These are phyloP conservation scores for Vaccinium macrocarpon DNA, from an alignment of 148 eudicot species.

Conservation along the genomic window DNA sequence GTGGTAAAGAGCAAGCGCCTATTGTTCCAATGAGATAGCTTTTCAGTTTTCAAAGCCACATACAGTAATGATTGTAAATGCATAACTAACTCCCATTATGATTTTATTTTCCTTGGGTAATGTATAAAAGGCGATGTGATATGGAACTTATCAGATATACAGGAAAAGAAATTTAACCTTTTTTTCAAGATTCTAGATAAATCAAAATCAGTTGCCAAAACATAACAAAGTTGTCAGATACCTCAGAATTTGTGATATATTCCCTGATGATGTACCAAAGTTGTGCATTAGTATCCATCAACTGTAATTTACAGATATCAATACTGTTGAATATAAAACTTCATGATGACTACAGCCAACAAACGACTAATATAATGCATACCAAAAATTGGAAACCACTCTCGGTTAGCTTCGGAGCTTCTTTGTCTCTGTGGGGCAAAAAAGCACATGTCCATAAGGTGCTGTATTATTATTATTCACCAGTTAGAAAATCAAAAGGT, in stretches of 20 bases:
- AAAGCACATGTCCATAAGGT: constrained; percentile 13
- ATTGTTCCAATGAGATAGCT: neutral
- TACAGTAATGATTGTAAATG: neutral
- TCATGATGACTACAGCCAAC: neutral
- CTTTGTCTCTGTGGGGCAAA: constrained; percentile 58
- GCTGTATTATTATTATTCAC: neutral
- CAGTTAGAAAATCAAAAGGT: constrained; percentile 7
- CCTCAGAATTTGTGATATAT: constrained; percentile 92
- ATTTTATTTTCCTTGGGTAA: neutral
- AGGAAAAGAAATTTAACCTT: neutral
- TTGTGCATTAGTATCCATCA: constrained; percentile 98
- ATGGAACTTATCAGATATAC: neutral
- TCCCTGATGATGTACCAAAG: constrained; percentile 98
- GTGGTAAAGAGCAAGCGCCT: neutral
- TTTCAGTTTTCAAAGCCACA: neutral
- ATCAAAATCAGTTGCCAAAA: neutral
- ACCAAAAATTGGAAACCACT: constrained; percentile 98
- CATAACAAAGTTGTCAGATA: constrained; percentile 19
- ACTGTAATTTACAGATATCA: constrained; percentile 48
- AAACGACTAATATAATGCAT: constrained; percentile 20
- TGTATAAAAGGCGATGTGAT: neutral
- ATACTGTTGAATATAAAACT: neutral
- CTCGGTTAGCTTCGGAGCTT: constrained; percentile 80
- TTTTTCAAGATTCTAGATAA: neutral
- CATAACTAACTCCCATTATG: neutral